A percentile compares a stretch with the other conserved stretches of the same genome.
These are phyloP conservation scores for Stachybotrys echinatus DNA, from an alignment of 2,329 filamentous ascomycete genomes.

Conservation along the genomic window DNA sequence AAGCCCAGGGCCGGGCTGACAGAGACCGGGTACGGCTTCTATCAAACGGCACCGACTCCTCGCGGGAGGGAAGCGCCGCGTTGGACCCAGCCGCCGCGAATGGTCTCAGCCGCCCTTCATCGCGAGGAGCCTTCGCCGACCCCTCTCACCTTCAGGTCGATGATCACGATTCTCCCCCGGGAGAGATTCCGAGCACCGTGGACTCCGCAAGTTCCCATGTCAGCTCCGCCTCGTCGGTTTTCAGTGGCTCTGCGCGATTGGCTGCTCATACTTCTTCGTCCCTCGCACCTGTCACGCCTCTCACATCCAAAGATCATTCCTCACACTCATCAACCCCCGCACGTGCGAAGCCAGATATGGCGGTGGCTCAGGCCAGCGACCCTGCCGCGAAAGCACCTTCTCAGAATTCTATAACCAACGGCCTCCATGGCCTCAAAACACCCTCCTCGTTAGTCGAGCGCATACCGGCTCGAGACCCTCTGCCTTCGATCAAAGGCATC, in stretches of 20 bases:
- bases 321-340: conserved; percentile 41
- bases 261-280: conserved; percentile 35
- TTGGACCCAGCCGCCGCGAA: conserved; percentile 12
- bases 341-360: conserved; percentile 48
- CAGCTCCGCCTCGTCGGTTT: conserved; percentile 67
- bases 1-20: conserved; percentile 32
- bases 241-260: conserved; percentile 47
- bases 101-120: conserved; percentile 11
- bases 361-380: conserved; percentile 44
- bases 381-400: conserved; percentile 18
- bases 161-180: conserved; percentile 53
- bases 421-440: conserved; percentile 26
- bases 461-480: conserved; percentile 52
- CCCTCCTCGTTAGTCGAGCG: conserved; percentile 32
- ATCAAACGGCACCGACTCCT: conserved; percentile 14
- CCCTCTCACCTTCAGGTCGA: conserved; percentile 31
- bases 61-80: conserved; percentile 14
- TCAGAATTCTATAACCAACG: conserved; percentile 20
- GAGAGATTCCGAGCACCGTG: conserved; percentile 65
- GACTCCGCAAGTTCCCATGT: conserved; percentile 68
- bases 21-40: conserved; percentile 22
- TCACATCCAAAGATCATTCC: conserved; percentile 48
- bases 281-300: conserved; percentile 42
- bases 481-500: conserved; percentile 47
- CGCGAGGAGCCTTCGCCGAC: conserved; percentile 17